phyloP scores from a whole-genome alignment of 805 yeast genomes.

The Schwanniomyces sp. region DNA sequence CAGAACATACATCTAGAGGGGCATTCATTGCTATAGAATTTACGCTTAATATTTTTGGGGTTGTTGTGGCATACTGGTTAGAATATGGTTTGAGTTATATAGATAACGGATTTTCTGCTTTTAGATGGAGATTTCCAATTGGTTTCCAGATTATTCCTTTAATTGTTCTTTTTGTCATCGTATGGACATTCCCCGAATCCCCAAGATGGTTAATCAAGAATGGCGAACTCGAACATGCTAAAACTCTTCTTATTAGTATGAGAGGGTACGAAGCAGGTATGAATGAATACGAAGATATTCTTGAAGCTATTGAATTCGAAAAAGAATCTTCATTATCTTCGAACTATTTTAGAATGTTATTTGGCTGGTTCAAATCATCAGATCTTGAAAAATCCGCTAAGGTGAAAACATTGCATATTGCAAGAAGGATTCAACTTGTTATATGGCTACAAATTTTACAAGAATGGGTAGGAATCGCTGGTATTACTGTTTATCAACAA shows the following conservation, averaged over 20 bases:
- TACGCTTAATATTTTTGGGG: conserved; percentile 65
- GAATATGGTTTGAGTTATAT: conserved; percentile 68
- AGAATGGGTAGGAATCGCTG: conserved; percentile 25
- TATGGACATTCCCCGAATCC: conserved; percentile 40
- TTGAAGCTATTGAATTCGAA: conserved; percentile 20
- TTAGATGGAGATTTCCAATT: conserved; percentile 72
- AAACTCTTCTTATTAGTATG: conserved; percentile 17
- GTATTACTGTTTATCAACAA: conserved; percentile 25
- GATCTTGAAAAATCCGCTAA: conserved; percentile 41
- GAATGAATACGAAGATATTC: conserved; percentile 16
- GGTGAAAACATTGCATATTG: conserved; percentile 9
- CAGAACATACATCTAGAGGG: conserved; percentile 68
- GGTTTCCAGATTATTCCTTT: conserved; percentile 60
- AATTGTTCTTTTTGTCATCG: conserved; percentile 16
- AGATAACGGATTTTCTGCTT: conserved; percentile 34
- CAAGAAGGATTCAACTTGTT: conserved; percentile 24
- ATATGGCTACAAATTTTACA: conserved; percentile 18
- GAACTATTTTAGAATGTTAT: conserved; percentile 16
- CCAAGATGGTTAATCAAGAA: conserved; percentile 1
- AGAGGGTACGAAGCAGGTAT: conserved; percentile 6
- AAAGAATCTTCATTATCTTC: conserved; percentile 19
- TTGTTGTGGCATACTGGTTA: conserved; percentile 75
- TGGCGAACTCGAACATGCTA: conserved; percentile 22
- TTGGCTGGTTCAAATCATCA: conserved; percentile 46
- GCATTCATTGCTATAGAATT: conserved; percentile 69